Evolutionary conservation across 441 rosid genomes (phyloP).

Genomic region (Lepidium campestre): DNA sequence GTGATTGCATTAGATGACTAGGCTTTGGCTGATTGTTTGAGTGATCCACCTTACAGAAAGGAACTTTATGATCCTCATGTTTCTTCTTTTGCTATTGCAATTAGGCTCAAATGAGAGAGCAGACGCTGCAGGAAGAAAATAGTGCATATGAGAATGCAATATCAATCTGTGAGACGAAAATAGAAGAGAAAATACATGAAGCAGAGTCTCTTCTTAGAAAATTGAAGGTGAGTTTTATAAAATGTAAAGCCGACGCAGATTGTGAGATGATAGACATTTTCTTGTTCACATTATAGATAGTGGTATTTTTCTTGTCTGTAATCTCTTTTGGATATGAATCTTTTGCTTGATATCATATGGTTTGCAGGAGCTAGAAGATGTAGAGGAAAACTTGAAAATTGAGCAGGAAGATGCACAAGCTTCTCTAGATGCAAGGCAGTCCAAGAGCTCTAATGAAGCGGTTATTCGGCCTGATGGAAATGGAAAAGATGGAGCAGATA

Average conservation of each 20-base stretch:
- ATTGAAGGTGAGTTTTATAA: conserved; percentile 46
- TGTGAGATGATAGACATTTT: background rate
- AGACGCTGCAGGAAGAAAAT: conserved; percentile 64
- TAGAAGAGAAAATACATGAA: conserved; percentile 67
- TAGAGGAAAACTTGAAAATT: conserved; percentile 39
- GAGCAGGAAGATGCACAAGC: conserved; percentile 49
- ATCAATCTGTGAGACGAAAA: conserved; percentile 56
- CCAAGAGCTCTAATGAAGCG: conserved; percentile 29
- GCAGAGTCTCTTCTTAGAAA: conserved; percentile 47
- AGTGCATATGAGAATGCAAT: conserved; percentile 69
- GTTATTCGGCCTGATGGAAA: conserved; percentile 20
- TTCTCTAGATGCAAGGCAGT: conserved; percentile 29
- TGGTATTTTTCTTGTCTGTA: background rate
- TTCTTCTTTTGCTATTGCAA: conserved; percentile 9
- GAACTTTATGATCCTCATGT: background rate
- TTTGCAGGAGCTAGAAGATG: conserved; percentile 64
- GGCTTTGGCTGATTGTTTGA: background rate
- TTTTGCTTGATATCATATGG: background rate
- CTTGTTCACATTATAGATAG: background rate
- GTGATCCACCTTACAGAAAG: background rate
- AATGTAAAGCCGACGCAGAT: background rate
- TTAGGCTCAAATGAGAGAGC: conserved; percentile 83
- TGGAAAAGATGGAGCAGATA: conserved; percentile 33
- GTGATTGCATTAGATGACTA: background rate
- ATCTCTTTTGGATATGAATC: background rate